phyloP scores from a whole-genome alignment of 2,329 filamentous ascomycete species.

The Blastomyces gilchristii region DNA sequence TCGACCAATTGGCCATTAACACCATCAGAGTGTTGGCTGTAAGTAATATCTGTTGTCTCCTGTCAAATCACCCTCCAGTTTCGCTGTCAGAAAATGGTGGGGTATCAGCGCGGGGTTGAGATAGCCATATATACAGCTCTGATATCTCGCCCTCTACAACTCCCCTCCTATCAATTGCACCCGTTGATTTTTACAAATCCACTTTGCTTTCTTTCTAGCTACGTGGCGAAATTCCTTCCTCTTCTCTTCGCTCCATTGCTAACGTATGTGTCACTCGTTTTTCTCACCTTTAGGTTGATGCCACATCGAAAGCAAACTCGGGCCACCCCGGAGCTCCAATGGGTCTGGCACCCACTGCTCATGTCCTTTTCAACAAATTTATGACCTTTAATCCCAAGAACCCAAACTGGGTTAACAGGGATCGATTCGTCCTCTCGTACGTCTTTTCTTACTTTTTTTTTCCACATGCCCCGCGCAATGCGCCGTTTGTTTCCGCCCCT shows the following conservation, averaged over 20 bases:
- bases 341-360: slow-evolving; percentile 88
- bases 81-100: not conserved
- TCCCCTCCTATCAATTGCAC: not conserved
- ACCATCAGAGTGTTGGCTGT: slow-evolving; percentile 94
- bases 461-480: not conserved
- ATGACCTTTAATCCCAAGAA: slow-evolving; percentile 99
- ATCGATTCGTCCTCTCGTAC: slow-evolving; percentile 98
- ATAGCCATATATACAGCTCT: not conserved
- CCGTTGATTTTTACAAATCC: too few species aligned
- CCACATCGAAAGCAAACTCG: slow-evolving; percentile 88
- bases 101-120: not conserved
- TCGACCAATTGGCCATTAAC: slow-evolving; percentile 90
- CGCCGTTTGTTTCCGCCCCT: not conserved
- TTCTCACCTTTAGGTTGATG: slow-evolving; percentile 65
- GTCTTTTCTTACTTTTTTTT: slow-evolving; percentile 32
- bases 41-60: slow-evolving; percentile 39
- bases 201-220: not conserved
- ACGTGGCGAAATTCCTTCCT: slow-evolving; percentile 5
- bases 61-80: not conserved
- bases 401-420: slow-evolving; percentile 91
- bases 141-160: not conserved
- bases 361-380: slow-evolving; percentile 98
- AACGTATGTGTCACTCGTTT: slow-evolving; percentile 14
- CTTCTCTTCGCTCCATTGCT: slow-evolving; percentile 4
- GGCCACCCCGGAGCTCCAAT: slow-evolving; percentile 98